Evolutionary conservation across 2,329 filamentous ascomycete genomes (phyloP), one percentile per base, ranked within the genome.

Genomic region (Epichloe bromicola): DNA sequence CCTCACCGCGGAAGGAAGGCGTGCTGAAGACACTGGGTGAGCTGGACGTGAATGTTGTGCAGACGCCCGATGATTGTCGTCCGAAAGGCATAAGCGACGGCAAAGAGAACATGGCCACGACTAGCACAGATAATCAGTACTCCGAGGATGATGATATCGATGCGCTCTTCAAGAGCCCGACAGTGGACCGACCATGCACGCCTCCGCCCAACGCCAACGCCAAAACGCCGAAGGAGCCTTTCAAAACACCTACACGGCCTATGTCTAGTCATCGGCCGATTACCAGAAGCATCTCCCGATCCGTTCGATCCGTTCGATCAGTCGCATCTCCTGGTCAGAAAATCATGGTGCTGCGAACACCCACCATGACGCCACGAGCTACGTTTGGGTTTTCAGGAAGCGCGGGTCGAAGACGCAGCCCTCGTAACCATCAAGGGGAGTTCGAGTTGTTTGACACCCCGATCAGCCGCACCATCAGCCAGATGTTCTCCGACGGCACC

Each of bases 1-100:
- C 87, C 1, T 89, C 85, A 0, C 86, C 86, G 2, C 75, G 82
- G 42, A 85, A 84, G 56, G 77, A 80, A 33, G 78, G 76, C 37
- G 72, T 79, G 44, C 68, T 75, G 1, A 87, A 81, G 61, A 75
- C 78, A 20, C 71, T 87, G 2, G 75, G 76, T 46, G 79, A 83
- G 58, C 63, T 79, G 40, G 66, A 72, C 14, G 68, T 75, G 15
- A 83, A 82, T 57, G 62, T 74, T 48, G 68, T 76, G 41, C 71
- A 74, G 53, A 69, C 71, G 4, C 60, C 66, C 15, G 61, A 67
- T 3, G 68, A 70, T 23, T 62, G 62, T 36, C 52, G 38, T 30
- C 63, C 65, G 36, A 63, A 63, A 20, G 58, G 63, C 17, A 40
- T 39, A 1, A 26, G 11, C 3, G 26, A 50, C 3, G 69, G 69